A percentile compares a stretch with the other conserved stretches of the same genome.
phyloP scores from a whole-genome alignment of 495 filamentous ascomycete genomes.

The Podospora comata region DNA sequence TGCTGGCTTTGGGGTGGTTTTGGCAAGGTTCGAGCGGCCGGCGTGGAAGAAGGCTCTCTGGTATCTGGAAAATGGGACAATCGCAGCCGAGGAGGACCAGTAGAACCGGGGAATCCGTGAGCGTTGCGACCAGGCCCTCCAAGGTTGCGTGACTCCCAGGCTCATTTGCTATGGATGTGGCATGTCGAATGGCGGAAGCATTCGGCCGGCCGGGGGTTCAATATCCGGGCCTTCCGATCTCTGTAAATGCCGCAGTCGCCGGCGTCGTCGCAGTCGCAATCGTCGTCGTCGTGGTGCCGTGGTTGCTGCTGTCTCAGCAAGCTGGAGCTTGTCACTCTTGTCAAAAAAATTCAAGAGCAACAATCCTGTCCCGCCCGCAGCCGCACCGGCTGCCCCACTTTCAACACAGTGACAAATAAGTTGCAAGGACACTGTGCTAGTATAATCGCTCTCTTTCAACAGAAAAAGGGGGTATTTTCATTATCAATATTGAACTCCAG shows the following conservation, averaged over 20 bases:
- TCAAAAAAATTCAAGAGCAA: background rate
- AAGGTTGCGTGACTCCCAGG: constrained; percentile 11
- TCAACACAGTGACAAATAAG: background rate
- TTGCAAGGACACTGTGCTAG: background rate
- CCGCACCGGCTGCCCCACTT: background rate
- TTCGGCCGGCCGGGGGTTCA: constrained; percentile 3
- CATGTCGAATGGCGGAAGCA: constrained; percentile 12
- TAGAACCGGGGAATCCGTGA: background rate
- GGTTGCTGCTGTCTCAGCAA: background rate
- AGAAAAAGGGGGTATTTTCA: background rate
- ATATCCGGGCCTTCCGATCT: background rate
- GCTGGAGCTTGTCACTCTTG: background rate
- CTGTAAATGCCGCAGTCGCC: background rate
- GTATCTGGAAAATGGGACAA: background rate
- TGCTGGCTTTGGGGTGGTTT: background rate
- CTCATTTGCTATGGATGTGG: constrained; percentile 10
- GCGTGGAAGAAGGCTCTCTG: background rate
- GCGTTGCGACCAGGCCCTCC: constrained; percentile 11
- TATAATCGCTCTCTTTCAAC: background rate
- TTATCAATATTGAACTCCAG: background rate
- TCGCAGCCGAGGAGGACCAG: constrained; percentile 1
- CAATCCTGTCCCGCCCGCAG: background rate
- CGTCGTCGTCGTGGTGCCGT: background rate
- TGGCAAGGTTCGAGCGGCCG: background rate
- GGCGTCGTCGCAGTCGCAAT: background rate